Percentiles rank a stretch among this genome's conserved stretches.
Conservation (phyloP, 352 stramenopile genomes). For the Elongisporangium anandrum region DNA sequence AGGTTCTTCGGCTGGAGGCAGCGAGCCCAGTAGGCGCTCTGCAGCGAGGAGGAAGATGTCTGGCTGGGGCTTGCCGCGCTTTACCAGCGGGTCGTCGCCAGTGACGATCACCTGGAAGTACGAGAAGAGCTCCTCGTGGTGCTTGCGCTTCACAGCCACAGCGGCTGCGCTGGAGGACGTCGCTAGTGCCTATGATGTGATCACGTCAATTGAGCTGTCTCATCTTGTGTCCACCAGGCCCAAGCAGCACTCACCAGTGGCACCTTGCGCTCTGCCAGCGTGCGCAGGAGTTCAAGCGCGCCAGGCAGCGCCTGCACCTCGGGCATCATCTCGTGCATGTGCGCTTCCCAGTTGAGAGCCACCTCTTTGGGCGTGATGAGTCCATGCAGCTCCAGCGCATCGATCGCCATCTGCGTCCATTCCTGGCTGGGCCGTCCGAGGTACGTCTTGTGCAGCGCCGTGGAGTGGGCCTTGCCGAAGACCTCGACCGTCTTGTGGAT, state of each 20-base stretch:
- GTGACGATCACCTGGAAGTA: slow-evolving; percentile 73
- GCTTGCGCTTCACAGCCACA: slow-evolving; percentile 58
- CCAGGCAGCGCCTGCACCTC: slow-evolving; percentile 51
- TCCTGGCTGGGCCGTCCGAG: slow-evolving; percentile 58
- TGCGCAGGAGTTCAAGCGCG: slow-evolving; percentile 37
- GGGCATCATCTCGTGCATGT: slow-evolving; percentile 55
- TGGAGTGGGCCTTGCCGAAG: slow-evolving; percentile 59
- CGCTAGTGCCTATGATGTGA: slow-evolving; percentile 32
- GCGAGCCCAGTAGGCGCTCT: slow-evolving; percentile 37
- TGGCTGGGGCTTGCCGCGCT: slow-evolving; percentile 65
- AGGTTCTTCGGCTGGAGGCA: slow-evolving; percentile 5
- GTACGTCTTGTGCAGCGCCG: slow-evolving; percentile 68
- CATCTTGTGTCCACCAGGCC: neutral
- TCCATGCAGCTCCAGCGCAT: slow-evolving; percentile 29
- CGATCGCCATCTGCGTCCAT: slow-evolving; percentile 75
- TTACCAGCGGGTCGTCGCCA: slow-evolving; percentile 67
- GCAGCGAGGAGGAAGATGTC: slow-evolving; percentile 78
- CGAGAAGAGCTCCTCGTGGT: slow-evolving; percentile 70
- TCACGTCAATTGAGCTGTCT: neutral
- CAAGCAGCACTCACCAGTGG: slow-evolving; percentile 21
- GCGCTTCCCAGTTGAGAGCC: slow-evolving; percentile 53
- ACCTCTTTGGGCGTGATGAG: slow-evolving; percentile 49
- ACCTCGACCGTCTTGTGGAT: slow-evolving; percentile 47
- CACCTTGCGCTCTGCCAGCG: slow-evolving; percentile 42
- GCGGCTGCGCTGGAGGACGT: slow-evolving; percentile 67